phyloP scores from a whole-genome alignment of 305 asterid species.

The Fraxinus floribunda region DNA sequence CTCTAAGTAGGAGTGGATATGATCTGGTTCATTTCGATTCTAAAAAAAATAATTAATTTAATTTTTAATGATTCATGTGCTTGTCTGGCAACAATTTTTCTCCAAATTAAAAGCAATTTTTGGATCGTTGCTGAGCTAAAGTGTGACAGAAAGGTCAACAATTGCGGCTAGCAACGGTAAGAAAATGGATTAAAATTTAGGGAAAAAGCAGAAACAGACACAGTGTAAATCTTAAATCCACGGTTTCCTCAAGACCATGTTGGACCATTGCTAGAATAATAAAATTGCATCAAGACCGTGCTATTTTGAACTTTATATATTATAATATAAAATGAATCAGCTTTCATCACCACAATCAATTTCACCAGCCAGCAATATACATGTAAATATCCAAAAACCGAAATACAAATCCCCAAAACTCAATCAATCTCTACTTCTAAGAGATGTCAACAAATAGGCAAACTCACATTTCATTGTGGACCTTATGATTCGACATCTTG shows the following conservation, averaged over 20 bases:
- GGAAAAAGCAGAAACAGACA: too few species aligned
- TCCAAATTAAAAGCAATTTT: too few species aligned
- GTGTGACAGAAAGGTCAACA: too few species aligned
- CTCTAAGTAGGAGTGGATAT: background rate
- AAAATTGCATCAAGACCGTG: background rate
- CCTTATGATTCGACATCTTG: constrained; percentile 33
- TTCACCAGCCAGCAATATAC: background rate
- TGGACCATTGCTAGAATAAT: background rate
- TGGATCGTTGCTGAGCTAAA: too few species aligned
- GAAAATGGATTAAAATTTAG: too few species aligned
- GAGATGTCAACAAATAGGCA: constrained; percentile 42
- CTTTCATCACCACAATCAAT: background rate
- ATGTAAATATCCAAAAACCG: background rate
- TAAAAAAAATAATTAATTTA: too few species aligned
- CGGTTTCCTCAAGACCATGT: background rate
- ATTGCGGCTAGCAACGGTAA: too few species aligned
- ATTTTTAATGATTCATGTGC: too few species aligned
- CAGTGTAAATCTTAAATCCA: background rate
- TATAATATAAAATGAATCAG: background rate
- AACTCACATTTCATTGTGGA: constrained; percentile 13
- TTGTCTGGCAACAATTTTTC: too few species aligned
- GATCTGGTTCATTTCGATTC: background rate
- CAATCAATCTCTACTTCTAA: background rate
- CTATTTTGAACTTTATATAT: background rate
- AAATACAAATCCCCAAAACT: background rate